Base-by-base conservation (phyloP, 108 stramenopile genomes). In the Skeletonema marinoi region DNA sequence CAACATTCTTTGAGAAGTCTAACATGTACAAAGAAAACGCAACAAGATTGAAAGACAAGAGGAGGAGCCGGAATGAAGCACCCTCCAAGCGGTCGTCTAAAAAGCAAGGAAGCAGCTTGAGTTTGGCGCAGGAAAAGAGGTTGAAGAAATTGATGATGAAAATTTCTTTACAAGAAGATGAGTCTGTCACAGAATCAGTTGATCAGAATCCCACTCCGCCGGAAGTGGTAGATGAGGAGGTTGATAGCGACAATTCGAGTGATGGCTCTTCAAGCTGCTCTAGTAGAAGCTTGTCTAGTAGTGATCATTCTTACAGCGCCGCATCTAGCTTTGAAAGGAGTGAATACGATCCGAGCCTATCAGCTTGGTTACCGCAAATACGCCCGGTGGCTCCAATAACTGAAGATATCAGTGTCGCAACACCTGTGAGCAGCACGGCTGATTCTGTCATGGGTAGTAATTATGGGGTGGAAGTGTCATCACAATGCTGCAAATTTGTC, bases 1-100 rank as follows among this genome's bases (percentile, higher is more conserved):
- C 71, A 6, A 35, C 60, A n/a, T 72, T 44, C 60, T 72, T 72
- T 59, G 71, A 72, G 60, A 44, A 32, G 32, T 62, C 42, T 16
- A 13, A 5, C 62, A 32, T 72, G 46, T 72, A 62, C 14, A 44
- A 42, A 29, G 42, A 62, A n/a, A 72, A 62, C 3, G 21, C 44
- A 6, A 6, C 60, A 11, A 63, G 44, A 7, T 14, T 36, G 41
- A 39, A 62, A 14, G 42, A 46, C 11, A 62, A n/a, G 14, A 8
- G 17, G 3, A n/a, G 32, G 59, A 32, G 21, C 35, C 32, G 36
- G 1, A 42, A 19, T 32, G 19, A 12, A 30, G 13, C n/a, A 6
- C 7, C 35, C 33, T 35, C 32, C 13, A 39, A 66, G n/a, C n/a
- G 2, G n/a, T 29, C 66, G n/a, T 50, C 48, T 14, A 35, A 41